Evolutionary conservation across 495 filamentous ascomycete genomes (phyloP).

Genomic region (Trichoderma virens): DNA sequence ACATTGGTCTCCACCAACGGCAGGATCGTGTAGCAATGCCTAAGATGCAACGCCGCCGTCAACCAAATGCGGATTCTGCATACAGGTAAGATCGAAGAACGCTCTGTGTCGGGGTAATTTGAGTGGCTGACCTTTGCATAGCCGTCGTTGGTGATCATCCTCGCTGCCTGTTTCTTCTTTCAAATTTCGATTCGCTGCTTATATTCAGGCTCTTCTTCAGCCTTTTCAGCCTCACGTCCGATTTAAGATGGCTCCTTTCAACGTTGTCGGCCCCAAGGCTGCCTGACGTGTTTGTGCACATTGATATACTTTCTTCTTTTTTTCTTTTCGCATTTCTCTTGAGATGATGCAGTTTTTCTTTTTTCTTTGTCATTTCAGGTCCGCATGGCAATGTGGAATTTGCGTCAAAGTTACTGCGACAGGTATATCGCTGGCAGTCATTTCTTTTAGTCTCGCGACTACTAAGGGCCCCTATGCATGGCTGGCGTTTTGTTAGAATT

Average conservation of each 20-base stretch:
- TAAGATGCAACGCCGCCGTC: not conserved
- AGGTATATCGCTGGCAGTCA: not conserved
- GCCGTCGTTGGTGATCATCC: not conserved
- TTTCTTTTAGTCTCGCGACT: not conserved
- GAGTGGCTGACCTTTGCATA: not conserved
- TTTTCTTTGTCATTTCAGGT: not conserved
- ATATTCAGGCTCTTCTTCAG: not conserved
- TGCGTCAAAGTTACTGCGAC: not conserved
- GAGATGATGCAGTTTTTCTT: not conserved
- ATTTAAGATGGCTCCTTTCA: not conserved
- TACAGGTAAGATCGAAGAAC: not conserved
- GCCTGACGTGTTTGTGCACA: no score
- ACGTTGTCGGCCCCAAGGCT: not conserved
- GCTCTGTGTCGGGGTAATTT: not conserved
- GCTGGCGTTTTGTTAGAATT: not conserved
- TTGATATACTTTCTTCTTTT: no score
- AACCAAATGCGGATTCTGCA: not conserved
- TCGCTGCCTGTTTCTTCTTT: not conserved
- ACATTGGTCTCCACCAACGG: not conserved
- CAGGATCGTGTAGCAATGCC: not conserved
- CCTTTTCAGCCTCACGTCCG: no score
- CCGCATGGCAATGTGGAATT: not conserved
- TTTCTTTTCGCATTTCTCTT: not conserved
- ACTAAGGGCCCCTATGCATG: not conserved
- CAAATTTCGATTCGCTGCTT: not conserved